Percentiles rank a stretch among this genome's conserved stretches.
These are phyloP conservation scores for Fusarium palustre DNA, from an alignment of 2,329 filamentous ascomycete genomes.

Conservation along the genomic window DNA sequence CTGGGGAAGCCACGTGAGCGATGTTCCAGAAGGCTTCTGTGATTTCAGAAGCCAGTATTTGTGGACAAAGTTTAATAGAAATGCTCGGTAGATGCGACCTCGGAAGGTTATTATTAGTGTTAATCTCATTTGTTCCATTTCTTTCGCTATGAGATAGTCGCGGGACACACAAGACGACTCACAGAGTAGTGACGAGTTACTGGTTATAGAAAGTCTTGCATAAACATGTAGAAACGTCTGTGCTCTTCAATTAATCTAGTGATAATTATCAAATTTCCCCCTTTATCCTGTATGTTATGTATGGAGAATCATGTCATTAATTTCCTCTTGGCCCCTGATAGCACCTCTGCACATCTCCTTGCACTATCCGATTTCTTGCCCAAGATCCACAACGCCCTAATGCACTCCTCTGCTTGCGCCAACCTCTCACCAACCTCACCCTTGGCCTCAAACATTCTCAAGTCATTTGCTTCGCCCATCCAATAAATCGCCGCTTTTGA, in stretches of 20 bases:
- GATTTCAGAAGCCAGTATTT: neutral
- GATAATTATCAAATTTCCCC: neutral
- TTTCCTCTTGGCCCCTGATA: slow-evolving; percentile 19
- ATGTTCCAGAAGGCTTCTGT: neutral
- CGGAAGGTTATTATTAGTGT: neutral
- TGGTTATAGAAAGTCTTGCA: too few relatives aligned
- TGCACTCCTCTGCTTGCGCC: slow-evolving; percentile 59
- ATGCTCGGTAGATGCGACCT: neutral
- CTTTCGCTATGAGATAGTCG: neutral
- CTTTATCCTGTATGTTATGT: too few relatives aligned
- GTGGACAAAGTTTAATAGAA: neutral
- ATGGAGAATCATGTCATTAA: neutral
- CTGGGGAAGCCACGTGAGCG: slow-evolving; percentile 16
- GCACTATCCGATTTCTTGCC: slow-evolving; percentile 66
- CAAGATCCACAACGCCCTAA: slow-evolving; percentile 64
- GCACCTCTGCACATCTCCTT: slow-evolving; percentile 38
- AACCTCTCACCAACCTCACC: slow-evolving; percentile 48
- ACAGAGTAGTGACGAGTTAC: neutral
- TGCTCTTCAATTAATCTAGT: neutral
- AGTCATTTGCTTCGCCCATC: slow-evolving; percentile 50
- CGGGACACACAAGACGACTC: accelerated
- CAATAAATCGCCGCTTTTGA: slow-evolving; percentile 56
- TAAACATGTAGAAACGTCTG: neutral
- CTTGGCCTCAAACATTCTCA: slow-evolving; percentile 39
- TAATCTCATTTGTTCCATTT: neutral